phyloP scores from a whole-genome alignment of 2,329 filamentous ascomycete species.

The Coniochaeta prunicola region DNA sequence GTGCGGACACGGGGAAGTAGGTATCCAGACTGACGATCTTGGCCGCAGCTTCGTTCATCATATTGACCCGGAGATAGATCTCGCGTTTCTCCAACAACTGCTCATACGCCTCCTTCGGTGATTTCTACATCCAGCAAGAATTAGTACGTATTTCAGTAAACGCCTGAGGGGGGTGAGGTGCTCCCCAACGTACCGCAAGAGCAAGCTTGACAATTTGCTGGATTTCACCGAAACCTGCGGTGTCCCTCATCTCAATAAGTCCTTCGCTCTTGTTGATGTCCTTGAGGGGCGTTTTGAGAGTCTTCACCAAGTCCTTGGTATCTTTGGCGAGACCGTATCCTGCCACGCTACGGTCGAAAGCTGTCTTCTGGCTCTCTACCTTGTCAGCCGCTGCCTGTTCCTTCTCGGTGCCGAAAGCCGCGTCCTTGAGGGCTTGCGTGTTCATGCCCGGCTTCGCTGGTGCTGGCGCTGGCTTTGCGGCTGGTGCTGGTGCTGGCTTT shows the following conservation, averaged over 20 bases:
- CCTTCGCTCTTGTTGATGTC: neutral
- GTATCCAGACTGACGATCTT: neutral
- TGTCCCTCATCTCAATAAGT: neutral
- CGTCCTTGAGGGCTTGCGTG: neutral
- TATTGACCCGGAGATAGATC: neutral
- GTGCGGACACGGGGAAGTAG: neutral
- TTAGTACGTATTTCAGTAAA: neutral
- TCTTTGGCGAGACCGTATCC: neutral
- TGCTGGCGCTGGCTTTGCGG: neutral
- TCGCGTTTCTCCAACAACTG: neutral
- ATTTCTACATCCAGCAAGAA: neutral
- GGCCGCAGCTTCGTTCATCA: neutral
- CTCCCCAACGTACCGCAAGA: neutral
- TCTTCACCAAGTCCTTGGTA: neutral
- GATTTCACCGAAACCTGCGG: neutral
- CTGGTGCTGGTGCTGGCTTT: neutral
- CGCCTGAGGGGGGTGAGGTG: neutral
- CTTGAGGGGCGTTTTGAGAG: neutral
- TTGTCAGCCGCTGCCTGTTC: neutral
- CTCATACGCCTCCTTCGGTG: neutral
- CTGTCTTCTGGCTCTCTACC: neutral
- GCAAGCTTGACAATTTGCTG: constrained; percentile 1
- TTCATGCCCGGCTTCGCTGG: neutral
- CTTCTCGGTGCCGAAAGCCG: neutral
- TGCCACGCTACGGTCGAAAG: neutral